Base-by-base conservation (phyloP, 2,329 filamentous ascomycete genomes). In the Chaetomiaceae sp. region DNA sequence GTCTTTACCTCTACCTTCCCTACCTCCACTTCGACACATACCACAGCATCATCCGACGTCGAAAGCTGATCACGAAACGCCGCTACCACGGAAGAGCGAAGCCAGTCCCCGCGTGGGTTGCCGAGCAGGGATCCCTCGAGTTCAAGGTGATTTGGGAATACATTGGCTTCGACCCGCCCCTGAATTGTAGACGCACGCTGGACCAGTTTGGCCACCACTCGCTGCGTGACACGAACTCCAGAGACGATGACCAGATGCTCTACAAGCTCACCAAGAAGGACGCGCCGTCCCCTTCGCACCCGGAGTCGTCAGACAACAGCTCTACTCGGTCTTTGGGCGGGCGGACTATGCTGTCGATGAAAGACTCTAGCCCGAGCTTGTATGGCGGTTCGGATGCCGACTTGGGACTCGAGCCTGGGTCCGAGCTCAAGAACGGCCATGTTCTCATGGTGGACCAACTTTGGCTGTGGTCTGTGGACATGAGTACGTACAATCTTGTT, bases 21-120 rank as follows among this genome's bases (percentile, higher is more conserved):
- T 82, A 84, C 58, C 73, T 85, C 0, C 81, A 85, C 55, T 85
- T 82, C 61, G 82, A 85, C 57, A 82, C 78, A 0, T 85, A 85
- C 60, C 71, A 73, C 50, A 75, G 76, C 41, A 68, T 85, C 2
- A 68, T 83, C 9, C 71, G 73, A 33, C 74, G 82, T 1, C 76
- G 81, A 0, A 73, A 76, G 30, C 66, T 83, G 3, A 76, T 85
- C 23, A 64, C 72, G 14, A 67, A 75, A 16, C 71, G 82, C 5
- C 62, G 80, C 21, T 63, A 64, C 1, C 78, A 82, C 48, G 79
- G 79, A 3, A 69, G 80, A 25, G 72, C 77, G 0, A 70, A 75
- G 1, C 82, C 82, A 0, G 75, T 83, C 0, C 80, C 80, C 0
- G 66, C 71, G 25, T 70, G 74, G 0, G 72, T 85, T 6, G 76